A percentile compares a stretch with the other conserved stretches of the same genome.
These are phyloP conservation scores for Trebouxiophyceae sp. DNA, from an alignment of 163 green algal species.

Conservation along the genomic window DNA sequence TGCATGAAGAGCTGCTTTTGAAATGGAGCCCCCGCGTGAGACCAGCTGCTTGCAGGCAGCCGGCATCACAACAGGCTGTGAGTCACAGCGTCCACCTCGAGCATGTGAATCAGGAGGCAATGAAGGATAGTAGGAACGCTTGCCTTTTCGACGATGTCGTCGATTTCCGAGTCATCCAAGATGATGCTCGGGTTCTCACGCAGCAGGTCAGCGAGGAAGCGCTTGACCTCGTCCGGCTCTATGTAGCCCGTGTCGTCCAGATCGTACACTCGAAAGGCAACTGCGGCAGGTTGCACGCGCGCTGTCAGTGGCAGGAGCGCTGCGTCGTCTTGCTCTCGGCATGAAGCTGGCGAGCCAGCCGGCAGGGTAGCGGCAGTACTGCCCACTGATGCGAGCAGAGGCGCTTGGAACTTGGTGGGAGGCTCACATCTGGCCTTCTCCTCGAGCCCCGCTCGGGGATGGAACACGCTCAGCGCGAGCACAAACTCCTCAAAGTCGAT, in stretches of 20 bases:
- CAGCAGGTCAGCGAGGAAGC: slow-evolving; percentile 52
- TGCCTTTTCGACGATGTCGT: slow-evolving; percentile 50
- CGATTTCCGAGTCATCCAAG: slow-evolving; percentile 41
- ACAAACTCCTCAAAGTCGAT: slow-evolving; percentile 67
- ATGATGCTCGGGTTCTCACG: slow-evolving; percentile 53
- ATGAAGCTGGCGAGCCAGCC: neutral
- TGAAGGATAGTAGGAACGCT: too few species aligned
- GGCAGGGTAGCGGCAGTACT: neutral
- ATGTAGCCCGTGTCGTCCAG: slow-evolving; percentile 42
- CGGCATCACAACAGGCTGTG: too few species aligned
- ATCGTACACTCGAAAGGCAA: slow-evolving; percentile 55
- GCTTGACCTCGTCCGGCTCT: slow-evolving; percentile 43
- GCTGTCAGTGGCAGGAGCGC: too few species aligned
- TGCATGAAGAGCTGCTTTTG: too few species aligned
- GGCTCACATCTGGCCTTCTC: slow-evolving; percentile 52
- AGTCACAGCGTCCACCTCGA: too few species aligned
- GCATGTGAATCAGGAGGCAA: too few species aligned
- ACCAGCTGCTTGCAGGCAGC: too few species aligned
- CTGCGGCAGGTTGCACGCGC: too few species aligned
- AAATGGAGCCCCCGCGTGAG: too few species aligned
- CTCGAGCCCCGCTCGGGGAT: slow-evolving; percentile 36
- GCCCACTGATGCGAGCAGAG: too few species aligned
- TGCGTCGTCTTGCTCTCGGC: too few species aligned
- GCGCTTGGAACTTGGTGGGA: neutral
- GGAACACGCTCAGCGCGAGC: slow-evolving; percentile 42